phyloP scores from a whole-genome alignment of 2,329 filamentous ascomycete species.

The Fusarium sp. region DNA sequence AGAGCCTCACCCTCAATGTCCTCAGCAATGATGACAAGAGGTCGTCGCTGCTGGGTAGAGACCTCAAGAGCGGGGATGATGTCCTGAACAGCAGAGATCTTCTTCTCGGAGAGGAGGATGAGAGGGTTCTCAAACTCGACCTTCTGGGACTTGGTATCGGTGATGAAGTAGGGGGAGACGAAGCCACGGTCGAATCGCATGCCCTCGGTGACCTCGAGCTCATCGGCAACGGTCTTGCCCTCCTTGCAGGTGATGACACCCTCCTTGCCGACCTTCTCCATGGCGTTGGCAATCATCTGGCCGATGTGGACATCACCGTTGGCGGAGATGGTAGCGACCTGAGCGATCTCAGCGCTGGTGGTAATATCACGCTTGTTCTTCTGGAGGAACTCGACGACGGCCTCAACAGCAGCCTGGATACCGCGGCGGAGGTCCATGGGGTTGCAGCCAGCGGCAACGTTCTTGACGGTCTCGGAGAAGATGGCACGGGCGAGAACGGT shows the following conservation, averaged over 20 bases:
- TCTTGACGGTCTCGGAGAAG: slow-evolving; percentile 99
- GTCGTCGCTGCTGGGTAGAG: slow-evolving; percentile 92
- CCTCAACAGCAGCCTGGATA: slow-evolving; percentile 94
- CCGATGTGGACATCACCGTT: slow-evolving; percentile 97
- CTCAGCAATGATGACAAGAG: slow-evolving; percentile 97
- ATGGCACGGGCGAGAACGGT: slow-evolving; percentile 97
- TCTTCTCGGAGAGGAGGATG: slow-evolving; percentile 99
- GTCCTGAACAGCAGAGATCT: slow-evolving; percentile 99
- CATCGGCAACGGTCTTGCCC: slow-evolving; percentile 97
- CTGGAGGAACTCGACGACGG: slow-evolving; percentile 92
- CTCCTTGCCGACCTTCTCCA: slow-evolving; percentile 99
- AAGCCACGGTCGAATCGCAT: slow-evolving; percentile 99
- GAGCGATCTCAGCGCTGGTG: slow-evolving; percentile 94
- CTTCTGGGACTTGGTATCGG: slow-evolving; percentile 97
- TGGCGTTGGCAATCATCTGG: slow-evolving; percentile 93
- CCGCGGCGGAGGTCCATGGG: slow-evolving; percentile 98
- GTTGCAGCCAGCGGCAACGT: slow-evolving; percentile 98
- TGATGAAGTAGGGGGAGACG: slow-evolving; percentile 99
- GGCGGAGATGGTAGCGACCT: slow-evolving; percentile 97
- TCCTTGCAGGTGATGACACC: slow-evolving; percentile 99
- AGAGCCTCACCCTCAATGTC: slow-evolving; percentile 99
- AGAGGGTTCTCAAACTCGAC: slow-evolving; percentile 99
- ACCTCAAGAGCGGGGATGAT: slow-evolving; percentile 98
- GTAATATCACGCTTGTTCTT: slow-evolving; percentile 98
- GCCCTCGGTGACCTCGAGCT: slow-evolving; percentile 98